Conservation (phyloP, 1,284 basidiomycete species). For the Ganoderma lingzhi region DNA sequence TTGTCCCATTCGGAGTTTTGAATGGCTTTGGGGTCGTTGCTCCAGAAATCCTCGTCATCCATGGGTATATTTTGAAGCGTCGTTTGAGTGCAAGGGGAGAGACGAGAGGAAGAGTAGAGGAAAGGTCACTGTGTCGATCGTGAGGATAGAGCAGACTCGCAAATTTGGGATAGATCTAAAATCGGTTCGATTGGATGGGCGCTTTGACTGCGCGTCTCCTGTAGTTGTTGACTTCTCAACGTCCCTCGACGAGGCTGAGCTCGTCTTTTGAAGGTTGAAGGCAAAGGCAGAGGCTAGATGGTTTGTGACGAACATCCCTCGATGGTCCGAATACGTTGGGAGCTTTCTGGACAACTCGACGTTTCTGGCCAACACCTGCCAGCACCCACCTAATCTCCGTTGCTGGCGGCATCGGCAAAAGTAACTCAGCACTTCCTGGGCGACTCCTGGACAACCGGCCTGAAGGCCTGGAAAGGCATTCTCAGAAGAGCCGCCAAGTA, state of each 20-base stretch:
- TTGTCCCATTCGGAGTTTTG: constrained; percentile 69
- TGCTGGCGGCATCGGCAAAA: neutral
- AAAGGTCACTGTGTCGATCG: neutral
- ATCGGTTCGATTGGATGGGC: neutral
- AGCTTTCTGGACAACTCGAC: neutral
- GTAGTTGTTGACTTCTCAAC: too few relatives aligned
- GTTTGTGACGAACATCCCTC: too few relatives aligned
- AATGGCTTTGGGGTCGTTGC: constrained; percentile 47
- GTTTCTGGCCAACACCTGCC: neutral
- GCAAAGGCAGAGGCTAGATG: too few relatives aligned
- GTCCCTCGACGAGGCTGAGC: neutral
- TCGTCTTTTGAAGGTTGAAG: too few relatives aligned
- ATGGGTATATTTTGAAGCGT: constrained; percentile 10
- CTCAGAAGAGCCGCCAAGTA: too few relatives aligned
- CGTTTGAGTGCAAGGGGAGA: neutral
- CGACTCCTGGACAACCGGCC: too few relatives aligned
- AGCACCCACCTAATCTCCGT: neutral
- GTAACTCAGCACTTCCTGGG: too few relatives aligned
- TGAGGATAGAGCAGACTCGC: too few relatives aligned
- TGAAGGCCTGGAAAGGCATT: too few relatives aligned
- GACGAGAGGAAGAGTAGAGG: neutral
- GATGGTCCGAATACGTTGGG: neutral
- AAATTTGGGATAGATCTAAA: neutral
- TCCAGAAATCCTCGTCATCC: constrained; percentile 62
- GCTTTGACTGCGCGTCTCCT: neutral